Conservation (phyloP, 371 early-diverging fungal species). For the Mortierella sp. region DNA sequence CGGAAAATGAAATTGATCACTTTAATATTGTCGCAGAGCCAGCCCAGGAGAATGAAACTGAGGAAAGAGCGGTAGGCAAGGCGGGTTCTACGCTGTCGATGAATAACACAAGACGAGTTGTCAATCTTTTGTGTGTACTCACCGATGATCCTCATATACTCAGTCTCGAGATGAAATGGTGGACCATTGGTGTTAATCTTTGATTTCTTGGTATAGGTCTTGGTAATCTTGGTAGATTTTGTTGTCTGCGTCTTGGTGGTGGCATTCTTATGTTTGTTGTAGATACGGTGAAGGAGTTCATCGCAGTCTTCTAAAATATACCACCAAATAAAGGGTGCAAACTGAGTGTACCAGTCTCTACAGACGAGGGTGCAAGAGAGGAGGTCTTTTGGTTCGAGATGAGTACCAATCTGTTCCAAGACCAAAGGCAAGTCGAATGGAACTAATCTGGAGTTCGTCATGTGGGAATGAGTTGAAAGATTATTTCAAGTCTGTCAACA, state of each 20-base stretch:
- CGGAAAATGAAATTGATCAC: background rate
- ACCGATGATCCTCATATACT: background rate
- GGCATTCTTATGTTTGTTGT: background rate
- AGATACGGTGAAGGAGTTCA: background rate
- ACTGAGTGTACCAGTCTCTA: conserved; percentile 4
- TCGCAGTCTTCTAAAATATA: conserved; percentile 14
- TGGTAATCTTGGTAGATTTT: background rate
- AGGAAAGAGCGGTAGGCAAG: background rate
- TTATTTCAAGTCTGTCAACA: too few species aligned
- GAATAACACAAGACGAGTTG: conserved; percentile 1
- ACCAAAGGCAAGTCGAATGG: conserved; percentile 14
- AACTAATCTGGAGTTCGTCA: background rate
- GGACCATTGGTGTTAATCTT: background rate
- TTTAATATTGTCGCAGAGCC: conserved; percentile 6
- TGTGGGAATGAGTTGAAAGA: background rate
- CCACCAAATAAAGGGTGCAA: conserved; percentile 28
- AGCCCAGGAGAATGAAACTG: conserved; percentile 25
- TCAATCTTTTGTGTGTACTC: conserved; percentile 2
- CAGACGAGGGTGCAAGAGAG: conserved; percentile 17
- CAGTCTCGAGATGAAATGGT: conserved; percentile 9
- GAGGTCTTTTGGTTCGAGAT: background rate
- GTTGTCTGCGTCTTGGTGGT: too few species aligned
- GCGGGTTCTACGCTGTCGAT: background rate
- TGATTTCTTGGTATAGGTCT: background rate
- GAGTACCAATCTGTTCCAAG: conserved; percentile 15